Evolutionary conservation across 2,329 filamentous ascomycete species (phyloP).

Genomic region (Penicillium sp.): DNA sequence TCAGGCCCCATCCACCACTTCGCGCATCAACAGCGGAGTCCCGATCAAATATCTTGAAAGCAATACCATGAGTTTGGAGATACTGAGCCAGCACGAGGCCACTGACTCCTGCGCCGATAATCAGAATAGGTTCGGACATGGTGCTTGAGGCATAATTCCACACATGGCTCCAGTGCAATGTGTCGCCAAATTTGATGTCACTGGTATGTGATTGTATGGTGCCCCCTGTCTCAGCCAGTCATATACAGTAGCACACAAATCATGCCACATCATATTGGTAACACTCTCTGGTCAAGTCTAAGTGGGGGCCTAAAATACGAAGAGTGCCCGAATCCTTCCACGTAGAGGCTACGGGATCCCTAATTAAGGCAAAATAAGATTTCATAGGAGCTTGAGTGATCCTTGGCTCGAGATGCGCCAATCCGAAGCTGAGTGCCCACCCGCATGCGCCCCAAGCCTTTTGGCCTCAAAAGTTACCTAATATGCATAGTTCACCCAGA

Average conservation of each 20-base stretch:
- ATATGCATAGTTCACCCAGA: background rate
- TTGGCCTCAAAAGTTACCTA: background rate
- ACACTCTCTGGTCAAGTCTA: background rate
- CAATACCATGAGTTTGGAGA: conserved; percentile 35
- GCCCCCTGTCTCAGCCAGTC: background rate
- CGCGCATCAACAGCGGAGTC: conserved; percentile 49
- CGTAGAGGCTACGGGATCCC: background rate
- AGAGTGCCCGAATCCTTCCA: background rate
- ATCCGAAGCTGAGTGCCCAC: background rate
- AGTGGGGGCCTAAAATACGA: background rate
- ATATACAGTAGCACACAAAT: background rate
- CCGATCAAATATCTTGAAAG: conserved; percentile 44
- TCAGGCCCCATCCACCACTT: conserved; percentile 63
- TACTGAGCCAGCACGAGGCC: conserved; percentile 47
- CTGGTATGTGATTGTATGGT: background rate
- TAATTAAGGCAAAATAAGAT: background rate
- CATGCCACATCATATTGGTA: background rate
- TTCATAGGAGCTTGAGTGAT: background rate
- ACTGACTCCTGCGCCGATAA: conserved; percentile 46
- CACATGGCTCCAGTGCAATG: background rate
- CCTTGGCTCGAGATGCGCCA: background rate
- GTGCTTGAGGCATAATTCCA: background rate
- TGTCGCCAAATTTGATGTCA: background rate
- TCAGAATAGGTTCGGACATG: conserved; percentile 40
- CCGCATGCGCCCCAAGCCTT: background rate